These are phyloP conservation scores for Pseudohyphozyma bogoriensis DNA, from an alignment of 768 basidiomycete genomes.

Conservation along the genomic window DNA sequence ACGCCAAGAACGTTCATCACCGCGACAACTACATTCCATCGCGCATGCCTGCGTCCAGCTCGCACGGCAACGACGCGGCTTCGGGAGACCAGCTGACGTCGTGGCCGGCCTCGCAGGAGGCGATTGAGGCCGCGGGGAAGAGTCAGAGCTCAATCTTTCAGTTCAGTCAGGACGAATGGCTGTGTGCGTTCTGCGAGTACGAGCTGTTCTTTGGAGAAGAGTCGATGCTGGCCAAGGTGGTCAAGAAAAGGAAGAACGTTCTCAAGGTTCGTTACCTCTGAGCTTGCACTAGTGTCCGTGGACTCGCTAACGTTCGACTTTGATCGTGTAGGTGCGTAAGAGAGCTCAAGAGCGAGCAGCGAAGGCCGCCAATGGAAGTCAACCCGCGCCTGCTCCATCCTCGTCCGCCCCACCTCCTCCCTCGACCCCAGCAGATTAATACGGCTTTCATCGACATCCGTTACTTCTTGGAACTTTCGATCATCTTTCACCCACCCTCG, in stretches of 20 bases:
- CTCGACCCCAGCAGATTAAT: not conserved
- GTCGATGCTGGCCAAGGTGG: constrained; percentile 41
- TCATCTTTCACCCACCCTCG: too few relatives aligned
- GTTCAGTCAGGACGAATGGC: constrained; percentile 72
- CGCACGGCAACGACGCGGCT: constrained; percentile 49
- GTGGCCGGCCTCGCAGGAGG: constrained; percentile 24
- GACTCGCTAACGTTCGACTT: too few relatives aligned
- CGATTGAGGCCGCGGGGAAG: constrained; percentile 30
- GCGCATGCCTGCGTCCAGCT: constrained; percentile 48
- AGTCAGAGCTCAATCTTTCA: too few relatives aligned
- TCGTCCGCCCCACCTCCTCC: not conserved
- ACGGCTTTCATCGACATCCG: too few relatives aligned
- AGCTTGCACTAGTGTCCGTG: too few relatives aligned
- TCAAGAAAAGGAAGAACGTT: not conserved
- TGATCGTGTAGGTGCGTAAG: too few relatives aligned
- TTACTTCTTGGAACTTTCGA: too few relatives aligned
- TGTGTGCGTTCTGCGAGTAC: constrained; percentile 91
- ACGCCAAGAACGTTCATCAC: constrained; percentile 92
- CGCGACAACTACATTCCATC: constrained; percentile 87
- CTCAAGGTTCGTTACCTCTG: not conserved
- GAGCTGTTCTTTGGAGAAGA: constrained; percentile 82
- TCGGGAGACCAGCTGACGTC: constrained; percentile 32
- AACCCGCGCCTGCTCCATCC: not conserved
- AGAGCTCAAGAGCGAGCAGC: constrained; percentile 21
- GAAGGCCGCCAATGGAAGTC: constrained; percentile 13